These are phyloP conservation scores for Saitozyma sp. DNA, from an alignment of 768 basidiomycete species.

Conservation along the genomic window DNA sequence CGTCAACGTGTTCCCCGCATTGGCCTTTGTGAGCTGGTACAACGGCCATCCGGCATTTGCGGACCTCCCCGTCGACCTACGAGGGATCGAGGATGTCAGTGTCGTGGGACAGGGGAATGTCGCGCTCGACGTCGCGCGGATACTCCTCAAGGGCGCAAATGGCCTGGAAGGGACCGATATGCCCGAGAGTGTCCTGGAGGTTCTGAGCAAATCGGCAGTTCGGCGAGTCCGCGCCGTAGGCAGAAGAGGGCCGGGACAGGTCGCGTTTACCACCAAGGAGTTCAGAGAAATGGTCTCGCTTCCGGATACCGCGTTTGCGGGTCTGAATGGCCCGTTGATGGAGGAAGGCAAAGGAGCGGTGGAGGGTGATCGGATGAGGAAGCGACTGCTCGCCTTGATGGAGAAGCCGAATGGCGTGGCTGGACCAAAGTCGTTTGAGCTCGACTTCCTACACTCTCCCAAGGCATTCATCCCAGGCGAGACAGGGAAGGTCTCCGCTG, in stretches of 20 bases:
- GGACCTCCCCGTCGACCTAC: constrained; percentile 64
- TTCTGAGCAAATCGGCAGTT: constrained; percentile 65
- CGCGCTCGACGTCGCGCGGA: constrained; percentile 85
- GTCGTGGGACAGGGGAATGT: constrained; percentile 95
- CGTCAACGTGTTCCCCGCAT: constrained; percentile 65
- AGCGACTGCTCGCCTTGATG: constrained; percentile 54
- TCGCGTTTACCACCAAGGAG: constrained; percentile 89
- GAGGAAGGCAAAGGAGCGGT: constrained; percentile 38
- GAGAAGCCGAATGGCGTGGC: constrained; percentile 21
- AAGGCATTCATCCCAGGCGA: constrained; percentile 22
- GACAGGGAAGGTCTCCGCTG: constrained; percentile 12
- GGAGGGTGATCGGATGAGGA: constrained; percentile 51
- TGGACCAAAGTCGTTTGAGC: constrained; percentile 33
- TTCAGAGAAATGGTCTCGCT: constrained; percentile 75
- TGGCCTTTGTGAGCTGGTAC: constrained; percentile 93
- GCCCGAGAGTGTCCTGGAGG: constrained; percentile 69
- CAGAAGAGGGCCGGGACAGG: constrained; percentile 82
- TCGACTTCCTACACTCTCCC: constrained; percentile 49
- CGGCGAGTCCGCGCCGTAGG: constrained; percentile 79
- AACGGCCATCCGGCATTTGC: constrained; percentile 79
- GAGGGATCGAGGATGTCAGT: constrained; percentile 66
- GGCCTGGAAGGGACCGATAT: constrained; percentile 72
- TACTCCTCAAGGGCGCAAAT: constrained; percentile 68
- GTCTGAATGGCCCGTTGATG: constrained; percentile 38
- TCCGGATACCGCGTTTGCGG: constrained; percentile 61